Percentiles rank a stretch among this genome's conserved stretches.
These are phyloP conservation scores for Rhizophora mangle DNA, from an alignment of 345 rosid genomes.

Conservation along the genomic window DNA sequence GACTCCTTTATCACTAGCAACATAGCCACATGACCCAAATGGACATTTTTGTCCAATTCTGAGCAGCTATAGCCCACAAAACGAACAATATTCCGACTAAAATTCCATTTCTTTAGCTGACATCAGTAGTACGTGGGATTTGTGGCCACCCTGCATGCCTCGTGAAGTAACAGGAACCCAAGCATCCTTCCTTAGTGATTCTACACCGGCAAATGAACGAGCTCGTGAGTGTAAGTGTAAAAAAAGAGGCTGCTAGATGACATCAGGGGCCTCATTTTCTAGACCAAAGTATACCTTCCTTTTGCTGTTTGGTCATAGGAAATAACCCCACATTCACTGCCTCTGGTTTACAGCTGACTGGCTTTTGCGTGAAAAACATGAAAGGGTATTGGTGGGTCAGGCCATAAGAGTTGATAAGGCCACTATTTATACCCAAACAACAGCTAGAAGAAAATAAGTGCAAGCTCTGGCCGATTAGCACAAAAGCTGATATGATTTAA, in stretches of 20 bases:
- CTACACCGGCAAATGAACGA: constrained; percentile 26
- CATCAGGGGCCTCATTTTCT: neutral
- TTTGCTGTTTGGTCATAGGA: constrained; percentile 29
- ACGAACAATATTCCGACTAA: constrained; percentile 7
- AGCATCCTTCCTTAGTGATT: constrained; percentile 7
- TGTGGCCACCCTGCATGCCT: constrained; percentile 31
- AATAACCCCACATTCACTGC: constrained; percentile 29
- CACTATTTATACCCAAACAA: too few relatives aligned
- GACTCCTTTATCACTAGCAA: too few relatives aligned
- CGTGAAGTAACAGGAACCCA: constrained; percentile 43
- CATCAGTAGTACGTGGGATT: constrained; percentile 4
- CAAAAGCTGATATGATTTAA: neutral
- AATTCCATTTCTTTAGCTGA: neutral
- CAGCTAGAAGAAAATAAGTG: neutral
- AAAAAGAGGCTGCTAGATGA: neutral
- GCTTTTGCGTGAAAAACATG: constrained; percentile 41
- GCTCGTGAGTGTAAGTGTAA: constrained; percentile 12
- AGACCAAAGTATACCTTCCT: constrained; percentile 18
- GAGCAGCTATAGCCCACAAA: constrained; percentile 4
- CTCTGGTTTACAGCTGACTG: constrained; percentile 37
- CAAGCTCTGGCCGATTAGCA: neutral
- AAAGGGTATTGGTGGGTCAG: constrained; percentile 11
- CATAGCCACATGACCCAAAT: too few relatives aligned
- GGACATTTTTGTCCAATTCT: neutral
- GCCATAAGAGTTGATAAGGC: neutral